These are phyloP conservation scores for Acacia melanoxylon DNA, from an alignment of 306 rosid genomes.

Conservation along the genomic window DNA sequence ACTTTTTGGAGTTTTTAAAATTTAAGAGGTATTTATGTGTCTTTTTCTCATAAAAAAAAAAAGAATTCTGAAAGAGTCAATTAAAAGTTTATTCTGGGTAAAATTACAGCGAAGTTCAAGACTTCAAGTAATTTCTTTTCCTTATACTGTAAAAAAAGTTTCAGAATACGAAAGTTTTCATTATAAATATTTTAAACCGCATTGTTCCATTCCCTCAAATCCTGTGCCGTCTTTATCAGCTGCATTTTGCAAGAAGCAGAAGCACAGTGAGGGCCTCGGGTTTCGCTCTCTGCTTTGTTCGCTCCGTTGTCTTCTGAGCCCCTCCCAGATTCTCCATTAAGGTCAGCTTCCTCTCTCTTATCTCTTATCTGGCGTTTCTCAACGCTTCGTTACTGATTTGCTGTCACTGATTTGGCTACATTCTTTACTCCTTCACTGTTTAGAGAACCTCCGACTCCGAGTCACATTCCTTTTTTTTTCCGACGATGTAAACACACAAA, in stretches of 20 bases:
- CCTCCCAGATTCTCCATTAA: neutral
- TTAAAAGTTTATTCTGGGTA: no score
- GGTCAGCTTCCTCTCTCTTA: conserved; percentile 3
- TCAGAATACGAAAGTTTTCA: no score
- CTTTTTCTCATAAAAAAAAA: no score
- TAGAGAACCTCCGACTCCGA: no score
- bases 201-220: neutral
- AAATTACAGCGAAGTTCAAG: no score
- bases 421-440: neutral
- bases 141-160: no score
- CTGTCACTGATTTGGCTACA: neutral
- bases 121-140: no score
- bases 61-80: no score
- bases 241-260: neutral
- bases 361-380: neutral
- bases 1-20: no score
- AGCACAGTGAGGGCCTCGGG: neutral
- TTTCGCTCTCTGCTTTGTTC: neutral
- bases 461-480: neutral
- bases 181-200: neutral
- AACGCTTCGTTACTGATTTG: neutral
- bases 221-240: neutral
- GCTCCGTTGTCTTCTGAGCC: conserved; percentile 6
- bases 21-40: no score
- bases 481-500: neutral